Percentiles rank a stretch among this genome's conserved stretches.
These are phyloP conservation scores for Tolypocladium amazonense DNA, from an alignment of 2,329 filamentous ascomycete genomes.

Conservation along the genomic window DNA sequence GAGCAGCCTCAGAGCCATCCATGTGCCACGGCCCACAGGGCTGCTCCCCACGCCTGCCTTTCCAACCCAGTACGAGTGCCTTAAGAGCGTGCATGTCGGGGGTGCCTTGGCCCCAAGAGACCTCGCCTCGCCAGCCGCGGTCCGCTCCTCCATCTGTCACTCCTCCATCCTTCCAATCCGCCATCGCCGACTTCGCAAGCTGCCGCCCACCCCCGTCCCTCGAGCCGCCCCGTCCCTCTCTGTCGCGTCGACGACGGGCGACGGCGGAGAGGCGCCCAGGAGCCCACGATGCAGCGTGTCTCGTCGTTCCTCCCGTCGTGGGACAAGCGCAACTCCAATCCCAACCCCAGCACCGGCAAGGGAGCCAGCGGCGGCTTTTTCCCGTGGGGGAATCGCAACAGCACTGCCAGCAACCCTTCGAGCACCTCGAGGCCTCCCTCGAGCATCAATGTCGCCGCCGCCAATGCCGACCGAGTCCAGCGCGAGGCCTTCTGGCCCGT, in stretches of 20 bases:
- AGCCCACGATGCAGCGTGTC: slow-evolving; percentile 31
- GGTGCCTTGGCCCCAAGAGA: not conserved
- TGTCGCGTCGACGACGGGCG: slow-evolving; percentile 21
- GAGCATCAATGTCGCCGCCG: slow-evolving; percentile 23
- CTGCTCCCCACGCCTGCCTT: not conserved
- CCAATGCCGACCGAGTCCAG: slow-evolving; percentile 21
- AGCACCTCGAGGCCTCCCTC: slow-evolving; percentile 12
- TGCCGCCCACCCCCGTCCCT: slow-evolving; percentile 2
- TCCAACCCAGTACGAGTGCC: not conserved
- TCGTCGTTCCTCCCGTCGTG: slow-evolving; percentile 33
- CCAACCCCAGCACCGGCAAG: slow-evolving; percentile 20
- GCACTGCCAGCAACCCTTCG: slow-evolving; percentile 9
- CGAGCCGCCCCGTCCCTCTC: slow-evolving; percentile 14
- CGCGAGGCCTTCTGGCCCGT: slow-evolving; percentile 75
- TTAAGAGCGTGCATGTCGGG: not conserved
- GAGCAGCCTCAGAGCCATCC: not conserved
- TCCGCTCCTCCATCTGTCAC: not conserved
- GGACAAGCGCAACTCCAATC: slow-evolving; percentile 30
- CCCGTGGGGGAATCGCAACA: slow-evolving; percentile 41
- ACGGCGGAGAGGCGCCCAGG: slow-evolving; percentile 21
- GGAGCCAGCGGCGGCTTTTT: slow-evolving; percentile 23
- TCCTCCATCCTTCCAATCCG: not conserved
- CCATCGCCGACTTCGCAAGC: not conserved
- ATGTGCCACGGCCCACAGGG: not conserved
- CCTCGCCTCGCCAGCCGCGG: not conserved